Conservation (phyloP, 1,284 basidiomycete genomes). For the Agroathelia rolfsii region DNA sequence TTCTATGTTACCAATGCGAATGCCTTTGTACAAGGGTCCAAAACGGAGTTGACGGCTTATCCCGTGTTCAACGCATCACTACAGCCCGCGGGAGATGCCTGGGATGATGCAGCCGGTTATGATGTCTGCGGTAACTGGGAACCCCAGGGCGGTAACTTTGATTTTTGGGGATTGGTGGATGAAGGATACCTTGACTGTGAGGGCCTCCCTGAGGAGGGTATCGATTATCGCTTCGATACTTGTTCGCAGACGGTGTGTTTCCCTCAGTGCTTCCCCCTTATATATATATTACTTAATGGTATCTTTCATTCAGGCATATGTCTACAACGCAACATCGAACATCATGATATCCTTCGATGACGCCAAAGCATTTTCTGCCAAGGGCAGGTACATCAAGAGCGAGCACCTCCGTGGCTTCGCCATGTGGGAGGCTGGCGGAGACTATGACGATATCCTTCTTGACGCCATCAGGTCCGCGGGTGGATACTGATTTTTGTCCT, state of each 20-base stretch:
- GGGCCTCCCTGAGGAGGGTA: slow-evolving; percentile 24
- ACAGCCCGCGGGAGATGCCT: slow-evolving; percentile 27
- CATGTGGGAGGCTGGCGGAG: too few species aligned
- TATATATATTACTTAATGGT: not conserved
- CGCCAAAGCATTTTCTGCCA: slow-evolving; percentile 12
- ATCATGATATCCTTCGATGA: slow-evolving; percentile 15
- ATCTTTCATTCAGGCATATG: slow-evolving; percentile 23
- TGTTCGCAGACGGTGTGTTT: slow-evolving; percentile 32
- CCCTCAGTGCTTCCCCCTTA: not conserved
- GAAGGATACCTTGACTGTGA: slow-evolving; percentile 24
- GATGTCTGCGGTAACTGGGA: slow-evolving; percentile 26
- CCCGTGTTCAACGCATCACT: slow-evolving; percentile 21
- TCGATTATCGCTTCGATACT: slow-evolving; percentile 27
- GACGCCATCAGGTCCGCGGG: slow-evolving; percentile 11
- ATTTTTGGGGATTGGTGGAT: slow-evolving; percentile 29
- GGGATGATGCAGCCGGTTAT: slow-evolving; percentile 22
- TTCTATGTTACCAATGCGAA: slow-evolving; percentile 20
- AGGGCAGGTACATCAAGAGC: slow-evolving; percentile 12
- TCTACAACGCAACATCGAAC: slow-evolving; percentile 27
- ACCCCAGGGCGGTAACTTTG: slow-evolving; percentile 23
- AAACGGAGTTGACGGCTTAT: slow-evolving; percentile 18
- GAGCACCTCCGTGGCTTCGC: slow-evolving; percentile 11
- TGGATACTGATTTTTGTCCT: too few species aligned
- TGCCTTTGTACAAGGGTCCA: slow-evolving; percentile 14
- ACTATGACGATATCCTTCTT: slow-evolving; percentile 12